Evolutionary conservation across 805 yeast genomes (phyloP).

Genomic region (Lipomyces yamadae): DNA sequence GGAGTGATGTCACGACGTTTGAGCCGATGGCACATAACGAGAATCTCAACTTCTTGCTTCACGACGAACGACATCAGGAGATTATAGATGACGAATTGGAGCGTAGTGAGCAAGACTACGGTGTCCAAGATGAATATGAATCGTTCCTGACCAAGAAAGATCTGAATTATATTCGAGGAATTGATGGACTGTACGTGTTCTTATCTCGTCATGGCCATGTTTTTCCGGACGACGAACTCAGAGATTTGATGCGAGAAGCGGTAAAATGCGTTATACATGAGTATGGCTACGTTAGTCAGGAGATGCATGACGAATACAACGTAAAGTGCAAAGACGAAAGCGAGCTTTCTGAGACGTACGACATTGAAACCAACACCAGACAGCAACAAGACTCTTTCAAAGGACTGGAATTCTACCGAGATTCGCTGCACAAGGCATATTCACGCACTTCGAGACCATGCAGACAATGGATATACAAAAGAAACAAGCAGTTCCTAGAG

Average conservation of each 20-base stretch:
- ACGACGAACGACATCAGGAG: constrained; percentile 15
- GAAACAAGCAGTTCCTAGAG: neutral
- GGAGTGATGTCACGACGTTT: constrained; percentile 26
- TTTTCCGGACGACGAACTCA: constrained; percentile 13
- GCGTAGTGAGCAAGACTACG: constrained; percentile 2
- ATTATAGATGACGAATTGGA: constrained; percentile 3
- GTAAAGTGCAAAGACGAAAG: neutral
- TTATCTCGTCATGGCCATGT: neutral
- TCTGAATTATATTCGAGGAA: constrained; percentile 16
- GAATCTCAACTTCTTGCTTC: constrained; percentile 20
- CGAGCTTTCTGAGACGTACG: neutral
- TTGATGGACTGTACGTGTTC: constrained; percentile 25
- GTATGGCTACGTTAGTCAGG: constrained; percentile 25
- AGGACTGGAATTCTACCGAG: neutral
- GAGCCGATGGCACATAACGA: constrained; percentile 21
- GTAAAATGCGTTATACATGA: constrained; percentile 18
- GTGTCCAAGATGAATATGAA: constrained; percentile 20
- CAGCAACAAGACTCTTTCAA: neutral
- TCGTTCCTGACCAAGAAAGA: constrained; percentile 25
- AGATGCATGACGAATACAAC: constrained; percentile 4
- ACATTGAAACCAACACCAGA: neutral
- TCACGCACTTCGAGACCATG: neutral
- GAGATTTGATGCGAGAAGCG: constrained; percentile 13
- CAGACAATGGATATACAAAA: neutral
- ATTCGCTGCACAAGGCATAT: constrained; percentile 2